Conservation (phyloP, 169 alveolate species). For the Plasmodium adleri region DNA sequence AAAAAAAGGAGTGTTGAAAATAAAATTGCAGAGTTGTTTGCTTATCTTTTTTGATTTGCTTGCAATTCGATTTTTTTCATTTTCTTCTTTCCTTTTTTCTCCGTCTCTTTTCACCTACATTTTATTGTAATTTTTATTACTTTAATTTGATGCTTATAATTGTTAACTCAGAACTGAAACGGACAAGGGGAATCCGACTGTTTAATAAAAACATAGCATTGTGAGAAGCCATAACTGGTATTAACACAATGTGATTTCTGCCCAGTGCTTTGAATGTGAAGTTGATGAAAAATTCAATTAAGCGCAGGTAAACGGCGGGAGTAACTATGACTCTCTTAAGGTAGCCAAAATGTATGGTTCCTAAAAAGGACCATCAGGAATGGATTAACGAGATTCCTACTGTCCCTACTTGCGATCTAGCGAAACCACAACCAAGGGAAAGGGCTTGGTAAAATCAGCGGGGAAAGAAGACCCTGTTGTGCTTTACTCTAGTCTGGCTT, state of each 20-base stretch:
- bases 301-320: constrained; percentile 96
- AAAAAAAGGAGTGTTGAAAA: constrained; percentile 50
- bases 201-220: constrained; percentile 93
- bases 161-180: constrained; percentile 96
- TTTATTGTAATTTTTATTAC: too few species aligned
- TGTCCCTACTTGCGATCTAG: constrained; percentile 94
- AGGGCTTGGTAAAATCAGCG: constrained; percentile 95
- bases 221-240: constrained; percentile 92
- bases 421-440: constrained; percentile 96
- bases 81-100: background rate
- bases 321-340: constrained; percentile 93
- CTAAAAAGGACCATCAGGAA: constrained; percentile 93
- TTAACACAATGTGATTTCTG: constrained; percentile 95
- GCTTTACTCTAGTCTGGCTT: constrained; percentile 95
- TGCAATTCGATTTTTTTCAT: too few species aligned
- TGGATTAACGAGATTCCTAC: constrained; percentile 94
- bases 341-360: constrained; percentile 94
- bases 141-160: too few species aligned
- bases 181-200: constrained; percentile 95
- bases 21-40: too few species aligned
- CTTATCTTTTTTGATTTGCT: too few species aligned
- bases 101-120: too few species aligned
- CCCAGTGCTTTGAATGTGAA: constrained; percentile 96
- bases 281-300: constrained; percentile 91
- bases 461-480: constrained; percentile 96